A percentile compares a stretch with the other conserved stretches of the same genome.
phyloP scores from a whole-genome alignment of 1,284 basidiomycete genomes.

The Ceratobasidium theobromae region DNA sequence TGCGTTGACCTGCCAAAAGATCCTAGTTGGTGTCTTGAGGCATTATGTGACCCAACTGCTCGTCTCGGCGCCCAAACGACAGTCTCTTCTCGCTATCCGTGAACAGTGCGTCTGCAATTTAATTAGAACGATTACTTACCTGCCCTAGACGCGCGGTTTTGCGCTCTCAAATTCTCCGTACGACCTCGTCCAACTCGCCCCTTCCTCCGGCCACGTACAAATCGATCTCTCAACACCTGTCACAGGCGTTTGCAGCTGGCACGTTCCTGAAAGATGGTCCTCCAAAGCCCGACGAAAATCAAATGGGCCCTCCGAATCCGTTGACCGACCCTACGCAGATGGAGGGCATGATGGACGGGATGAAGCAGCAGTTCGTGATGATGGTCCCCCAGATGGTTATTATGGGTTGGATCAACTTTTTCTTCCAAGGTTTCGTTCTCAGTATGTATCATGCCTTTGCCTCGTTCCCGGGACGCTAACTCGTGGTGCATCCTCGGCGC shows the following conservation, averaged over 20 bases:
- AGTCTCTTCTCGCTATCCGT: constrained; percentile 73
- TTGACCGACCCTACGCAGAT: constrained; percentile 87
- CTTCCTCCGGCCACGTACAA: constrained; percentile 73
- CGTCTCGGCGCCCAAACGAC: constrained; percentile 82
- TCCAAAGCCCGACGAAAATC: constrained; percentile 54
- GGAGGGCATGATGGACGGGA: constrained; percentile 98
- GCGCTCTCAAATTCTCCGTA: constrained; percentile 80
- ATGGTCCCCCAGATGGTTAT: constrained; percentile 98
- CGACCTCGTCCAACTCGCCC: constrained; percentile 77
- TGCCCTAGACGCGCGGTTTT: constrained; percentile 72
- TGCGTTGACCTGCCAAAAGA: constrained; percentile 51
- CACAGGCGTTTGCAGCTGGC: constrained; percentile 70
- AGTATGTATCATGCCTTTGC: constrained; percentile 62
- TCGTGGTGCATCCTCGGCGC: too few relatives aligned
- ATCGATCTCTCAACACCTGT: constrained; percentile 71
- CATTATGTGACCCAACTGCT: constrained; percentile 92
- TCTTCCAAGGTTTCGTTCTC: constrained; percentile 97
- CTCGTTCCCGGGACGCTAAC: neutral
- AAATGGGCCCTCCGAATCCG: constrained; percentile 56
- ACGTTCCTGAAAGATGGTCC: constrained; percentile 84
- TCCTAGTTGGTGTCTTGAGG: constrained; percentile 90
- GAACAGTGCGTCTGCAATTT: constrained; percentile 78
- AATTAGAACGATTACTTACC: constrained; percentile 28
- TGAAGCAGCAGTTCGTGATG: constrained; percentile 99
- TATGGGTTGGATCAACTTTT: constrained; percentile 99